Evolutionary conservation across 1,284 basidiomycete genomes (phyloP), one percentile per base, ranked within the genome.

Genomic region (Meripilus lineatus): DNA sequence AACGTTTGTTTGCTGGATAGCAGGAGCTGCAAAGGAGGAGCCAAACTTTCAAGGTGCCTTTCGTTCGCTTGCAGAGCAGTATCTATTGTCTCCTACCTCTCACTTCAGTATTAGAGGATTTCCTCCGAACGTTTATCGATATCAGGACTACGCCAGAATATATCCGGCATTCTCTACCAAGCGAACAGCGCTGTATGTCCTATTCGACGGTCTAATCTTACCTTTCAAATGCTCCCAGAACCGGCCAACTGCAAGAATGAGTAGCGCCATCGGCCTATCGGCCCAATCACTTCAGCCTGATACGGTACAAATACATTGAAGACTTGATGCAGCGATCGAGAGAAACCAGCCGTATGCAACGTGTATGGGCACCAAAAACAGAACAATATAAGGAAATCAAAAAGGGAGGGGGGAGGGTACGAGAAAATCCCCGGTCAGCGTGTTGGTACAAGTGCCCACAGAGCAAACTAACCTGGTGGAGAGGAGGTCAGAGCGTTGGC

Each of bases 261-360:
- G 32, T 46, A 39, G 26, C 11, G 11, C 20, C 20, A 2, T 45
- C 87, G 88, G 85, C 60, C 58, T 87, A 18, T 89, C 91, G 0
- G 69, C 81, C 3, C 64, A 48, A 54, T 69, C 57, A 47, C 53
- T 55, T 63, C 56, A 61, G 34, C 30, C 14, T 40, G 42, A 3
- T 21, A 72, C 63, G 4, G 65, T 55, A 35, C 52, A 8, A 59
- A 84, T 2, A 71, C 79, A 2, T 58, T 74, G 32, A 83, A 81
- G 1, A 66, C 81, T 1, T 48, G 68, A 0, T 87, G 98, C 57
- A 75, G 97, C 45, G 70, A 74, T 81, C 83, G 4, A 75, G 97
- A 23, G 79, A 86, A 7, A 65, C 67, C 4, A 95, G 93, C 57
- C 80, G 96, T 34, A 73, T 72, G n/a, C n/a, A n/a, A n/a, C n/a